Percentiles rank a stretch among this genome's conserved stretches.
Evolutionary conservation across 352 stramenopile species (phyloP).

Genomic region (Pythium monospermum): DNA sequence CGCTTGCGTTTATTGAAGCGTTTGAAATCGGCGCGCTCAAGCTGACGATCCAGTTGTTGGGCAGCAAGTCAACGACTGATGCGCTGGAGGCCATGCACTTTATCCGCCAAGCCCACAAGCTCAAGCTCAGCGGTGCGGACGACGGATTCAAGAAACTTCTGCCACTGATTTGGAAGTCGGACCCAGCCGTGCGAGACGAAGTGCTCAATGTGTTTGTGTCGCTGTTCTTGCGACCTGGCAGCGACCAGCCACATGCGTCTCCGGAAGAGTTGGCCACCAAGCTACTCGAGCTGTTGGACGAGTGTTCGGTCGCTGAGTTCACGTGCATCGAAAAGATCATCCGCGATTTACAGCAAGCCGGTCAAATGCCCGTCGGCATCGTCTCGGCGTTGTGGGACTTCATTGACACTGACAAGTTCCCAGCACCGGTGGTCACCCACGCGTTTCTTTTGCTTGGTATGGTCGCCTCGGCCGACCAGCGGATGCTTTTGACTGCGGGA

Average conservation of each 20-base stretch:
- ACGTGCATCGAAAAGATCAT: conserved; percentile 77
- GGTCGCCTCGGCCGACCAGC: conserved; percentile 59
- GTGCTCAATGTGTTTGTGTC: conserved; percentile 81
- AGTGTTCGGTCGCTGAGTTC: conserved; percentile 72
- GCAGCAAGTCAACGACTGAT: conserved; percentile 90
- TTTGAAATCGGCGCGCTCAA: conserved; percentile 79
- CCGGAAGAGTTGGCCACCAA: conserved; percentile 55
- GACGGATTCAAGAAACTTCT: conserved; percentile 90
- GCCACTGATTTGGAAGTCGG: conserved; percentile 87
- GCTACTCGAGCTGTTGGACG: conserved; percentile 67
- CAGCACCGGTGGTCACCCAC: conserved; percentile 55
- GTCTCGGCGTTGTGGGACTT: conserved; percentile 73
- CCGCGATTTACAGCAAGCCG: conserved; percentile 47
- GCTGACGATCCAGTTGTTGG: conserved; percentile 81
- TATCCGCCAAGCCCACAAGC: conserved; percentile 89
- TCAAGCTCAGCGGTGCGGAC: conserved; percentile 87
- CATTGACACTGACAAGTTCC: conserved; percentile 49
- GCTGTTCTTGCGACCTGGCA: conserved; percentile 56
- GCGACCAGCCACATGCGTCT: conserved; percentile 33
- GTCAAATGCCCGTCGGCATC: conserved; percentile 55
- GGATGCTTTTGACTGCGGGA: conserved; percentile 58
- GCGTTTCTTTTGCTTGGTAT: conserved; percentile 60
- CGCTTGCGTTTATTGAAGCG: conserved; percentile 90
- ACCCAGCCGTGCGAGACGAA: conserved; percentile 88
- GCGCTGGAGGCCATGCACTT: conserved; percentile 93